These are phyloP conservation scores for Macadamia integrifolia DNA, from an alignment of 164 flowering plant species.

Conservation along the genomic window DNA sequence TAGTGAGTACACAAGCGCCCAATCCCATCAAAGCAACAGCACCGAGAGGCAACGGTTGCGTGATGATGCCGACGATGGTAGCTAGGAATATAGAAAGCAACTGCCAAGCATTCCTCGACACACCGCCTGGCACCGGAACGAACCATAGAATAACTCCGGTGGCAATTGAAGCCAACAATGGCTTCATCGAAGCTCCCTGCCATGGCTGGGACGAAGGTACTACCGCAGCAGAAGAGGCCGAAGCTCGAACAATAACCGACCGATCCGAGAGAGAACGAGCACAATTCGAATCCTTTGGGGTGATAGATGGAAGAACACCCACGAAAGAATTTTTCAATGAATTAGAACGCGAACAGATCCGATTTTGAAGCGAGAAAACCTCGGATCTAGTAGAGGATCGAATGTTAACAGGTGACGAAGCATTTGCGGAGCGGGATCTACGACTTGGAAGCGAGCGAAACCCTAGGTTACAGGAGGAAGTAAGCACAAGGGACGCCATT, in stretches of 20 bases:
- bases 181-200: conserved; percentile 81
- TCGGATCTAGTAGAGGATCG: conserved; percentile 16
- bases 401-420: conserved; percentile 2
- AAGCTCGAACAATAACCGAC: conserved; percentile 16
- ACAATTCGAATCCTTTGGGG: conserved; percentile 2
- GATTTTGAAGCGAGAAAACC: conserved; percentile 5
- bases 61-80: conserved; percentile 8
- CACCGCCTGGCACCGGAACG: background rate
- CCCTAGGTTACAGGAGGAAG: conserved; percentile 30
- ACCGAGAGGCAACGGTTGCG: conserved; percentile 7
- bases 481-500: conserved; percentile 54
- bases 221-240: conserved; percentile 16
- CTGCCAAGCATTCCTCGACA: conserved; percentile 6
- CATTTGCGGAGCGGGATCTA: conserved; percentile 22
- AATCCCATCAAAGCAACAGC: conserved; percentile 1
- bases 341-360: background rate
- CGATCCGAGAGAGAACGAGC: conserved; percentile 7
- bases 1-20: conserved; percentile 1
- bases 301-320: background rate
- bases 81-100: conserved; percentile 3
- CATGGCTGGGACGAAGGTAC: conserved; percentile 50
- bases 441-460: conserved; percentile 19
- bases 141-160: background rate
- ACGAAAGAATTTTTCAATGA: conserved; percentile 4
- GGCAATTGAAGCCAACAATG: conserved; percentile 25